These are phyloP conservation scores for Suillus alpinus DNA, from an alignment of 768 basidiomycete genomes.

Conservation along the genomic window DNA sequence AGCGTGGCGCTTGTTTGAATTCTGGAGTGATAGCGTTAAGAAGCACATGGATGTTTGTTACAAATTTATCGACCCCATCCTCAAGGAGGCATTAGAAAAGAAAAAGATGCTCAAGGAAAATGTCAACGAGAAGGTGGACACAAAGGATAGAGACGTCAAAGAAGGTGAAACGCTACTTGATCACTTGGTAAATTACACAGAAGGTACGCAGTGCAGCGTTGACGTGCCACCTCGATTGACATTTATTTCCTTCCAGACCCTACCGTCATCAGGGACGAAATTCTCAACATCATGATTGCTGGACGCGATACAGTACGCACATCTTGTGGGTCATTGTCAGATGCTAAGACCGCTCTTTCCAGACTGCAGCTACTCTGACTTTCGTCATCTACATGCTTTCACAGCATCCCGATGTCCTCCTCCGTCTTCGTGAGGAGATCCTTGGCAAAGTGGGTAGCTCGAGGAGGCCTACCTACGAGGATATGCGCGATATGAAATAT, in stretches of 20 bases:
- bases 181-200: conserved; percentile 52
- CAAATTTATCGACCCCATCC: conserved; percentile 47
- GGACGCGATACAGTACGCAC: conserved; percentile 31
- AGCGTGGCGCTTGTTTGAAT: conserved; percentile 44
- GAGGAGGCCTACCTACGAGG: conserved; percentile 27
- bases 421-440: conserved; percentile 31
- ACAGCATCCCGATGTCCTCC: conserved; percentile 25
- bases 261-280: conserved; percentile 32
- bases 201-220: conserved; percentile 35
- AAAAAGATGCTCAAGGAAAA: conserved; percentile 19
- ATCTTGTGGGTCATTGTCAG: not conserved
- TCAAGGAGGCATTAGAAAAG: conserved; percentile 40
- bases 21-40: conserved; percentile 41
- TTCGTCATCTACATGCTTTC: conserved; percentile 28
- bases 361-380: conserved; percentile 31
- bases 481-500: conserved; percentile 39
- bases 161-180: conserved; percentile 48
- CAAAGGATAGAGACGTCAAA: conserved; percentile 25
- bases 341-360: not conserved
- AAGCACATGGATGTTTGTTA: conserved; percentile 39
- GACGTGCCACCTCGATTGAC: not conserved
- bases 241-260: conserved; percentile 21
- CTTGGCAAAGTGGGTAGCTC: conserved; percentile 24
- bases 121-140: conserved; percentile 5
- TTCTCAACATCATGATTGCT: conserved; percentile 36